These are phyloP conservation scores for Retiboletus fuscus DNA, from an alignment of 1,284 basidiomycete genomes.

Conservation along the genomic window DNA sequence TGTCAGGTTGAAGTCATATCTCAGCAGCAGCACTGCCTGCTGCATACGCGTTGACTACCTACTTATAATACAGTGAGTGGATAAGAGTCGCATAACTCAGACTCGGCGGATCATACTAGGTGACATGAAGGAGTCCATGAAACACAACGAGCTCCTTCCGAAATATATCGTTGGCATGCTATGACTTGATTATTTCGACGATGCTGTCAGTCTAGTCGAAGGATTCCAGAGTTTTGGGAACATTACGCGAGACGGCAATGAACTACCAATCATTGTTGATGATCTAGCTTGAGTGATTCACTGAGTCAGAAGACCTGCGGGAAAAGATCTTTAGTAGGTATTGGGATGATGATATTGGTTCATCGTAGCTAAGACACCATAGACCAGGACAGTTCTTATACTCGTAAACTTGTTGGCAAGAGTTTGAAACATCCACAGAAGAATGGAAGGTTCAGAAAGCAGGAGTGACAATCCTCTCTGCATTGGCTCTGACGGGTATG, in stretches of 20 bases:
- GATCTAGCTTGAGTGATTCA: no score
- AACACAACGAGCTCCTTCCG: conserved; percentile 3
- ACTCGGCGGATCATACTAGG: not conserved
- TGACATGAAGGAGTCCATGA: not conserved
- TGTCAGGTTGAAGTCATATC: not conserved
- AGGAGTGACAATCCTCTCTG: no score
- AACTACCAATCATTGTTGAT: no score
- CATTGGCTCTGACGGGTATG: no score
- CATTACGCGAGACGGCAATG: conserved; percentile 24
- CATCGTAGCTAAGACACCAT: no score
- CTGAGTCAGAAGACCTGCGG: no score
- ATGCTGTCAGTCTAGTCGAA: conserved; percentile 21
- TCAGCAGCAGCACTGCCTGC: conserved; percentile 3
- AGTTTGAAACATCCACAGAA: no score
- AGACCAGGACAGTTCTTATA: no score
- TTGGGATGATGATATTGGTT: no score
- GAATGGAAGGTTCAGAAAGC: no score
- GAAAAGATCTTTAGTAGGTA: no score
- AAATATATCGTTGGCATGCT: conserved; percentile 28
- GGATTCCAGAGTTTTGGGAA: conserved; percentile 22
- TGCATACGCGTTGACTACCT: conserved; percentile 17
- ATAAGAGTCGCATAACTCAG: not conserved
- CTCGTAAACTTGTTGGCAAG: no score
- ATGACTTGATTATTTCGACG: conserved; percentile 27
- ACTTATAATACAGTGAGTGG: conserved; percentile 14